Conservation (phyloP, 2,329 filamentous ascomycete genomes). For the Colletotrichum sp. region DNA sequence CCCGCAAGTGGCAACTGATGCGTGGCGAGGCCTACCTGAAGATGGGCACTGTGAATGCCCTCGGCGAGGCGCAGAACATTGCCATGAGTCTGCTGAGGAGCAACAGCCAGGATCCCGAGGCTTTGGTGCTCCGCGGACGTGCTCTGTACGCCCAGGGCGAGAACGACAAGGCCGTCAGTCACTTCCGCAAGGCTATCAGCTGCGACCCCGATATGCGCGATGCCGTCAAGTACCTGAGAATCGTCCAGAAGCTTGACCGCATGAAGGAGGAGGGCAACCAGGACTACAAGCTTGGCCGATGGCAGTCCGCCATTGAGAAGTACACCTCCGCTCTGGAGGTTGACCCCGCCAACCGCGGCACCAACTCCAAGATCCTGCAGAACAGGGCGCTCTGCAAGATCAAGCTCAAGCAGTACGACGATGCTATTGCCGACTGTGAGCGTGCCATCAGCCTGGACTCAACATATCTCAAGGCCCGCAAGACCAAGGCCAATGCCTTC, state of each 20-base stretch:
- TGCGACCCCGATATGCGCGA: slow-evolving; percentile 92
- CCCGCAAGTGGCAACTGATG: slow-evolving; percentile 93
- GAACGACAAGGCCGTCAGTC: slow-evolving; percentile 91
- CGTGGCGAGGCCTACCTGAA: slow-evolving; percentile 90
- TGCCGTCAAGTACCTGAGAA: slow-evolving; percentile 86
- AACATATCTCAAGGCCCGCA: slow-evolving; percentile 86
- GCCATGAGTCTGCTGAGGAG: slow-evolving; percentile 85
- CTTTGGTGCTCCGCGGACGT: slow-evolving; percentile 85
- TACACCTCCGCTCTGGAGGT: slow-evolving; percentile 85
- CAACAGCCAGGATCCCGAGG: slow-evolving; percentile 93
- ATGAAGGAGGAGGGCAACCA: slow-evolving; percentile 94
- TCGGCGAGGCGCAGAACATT: slow-evolving; percentile 91
- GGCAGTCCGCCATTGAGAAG: slow-evolving; percentile 80
- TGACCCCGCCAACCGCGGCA: slow-evolving; percentile 87
- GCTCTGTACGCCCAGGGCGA: slow-evolving; percentile 91
- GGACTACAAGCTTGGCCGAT: slow-evolving; percentile 86
- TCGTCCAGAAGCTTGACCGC: slow-evolving; percentile 88
- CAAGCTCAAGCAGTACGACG: slow-evolving; percentile 82
- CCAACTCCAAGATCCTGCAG: slow-evolving; percentile 92
- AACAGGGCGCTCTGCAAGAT: slow-evolving; percentile 88
- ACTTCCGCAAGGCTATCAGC: slow-evolving; percentile 87
- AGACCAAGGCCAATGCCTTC: slow-evolving; percentile 90
- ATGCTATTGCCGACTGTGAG: slow-evolving; percentile 86
- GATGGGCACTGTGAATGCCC: slow-evolving; percentile 87
- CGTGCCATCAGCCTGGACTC: slow-evolving; percentile 83